Conservation (phyloP, 768 basidiomycete species). For the Xerocomellus chrysenteron region DNA sequence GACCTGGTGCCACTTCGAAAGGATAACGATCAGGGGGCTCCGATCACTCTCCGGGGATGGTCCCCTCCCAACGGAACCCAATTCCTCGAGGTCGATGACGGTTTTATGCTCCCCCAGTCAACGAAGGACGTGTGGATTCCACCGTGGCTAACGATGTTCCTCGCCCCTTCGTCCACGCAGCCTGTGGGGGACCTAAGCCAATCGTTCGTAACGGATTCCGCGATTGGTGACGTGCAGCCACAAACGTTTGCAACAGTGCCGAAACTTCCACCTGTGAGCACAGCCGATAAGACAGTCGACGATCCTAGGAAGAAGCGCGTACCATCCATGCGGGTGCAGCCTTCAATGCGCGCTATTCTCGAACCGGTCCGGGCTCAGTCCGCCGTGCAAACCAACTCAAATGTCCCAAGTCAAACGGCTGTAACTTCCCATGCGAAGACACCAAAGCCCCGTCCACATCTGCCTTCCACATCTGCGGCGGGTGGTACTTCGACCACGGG, state of each 20-base stretch:
- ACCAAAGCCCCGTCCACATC: conserved; percentile 3
- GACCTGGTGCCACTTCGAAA: background rate
- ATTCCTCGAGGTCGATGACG: conserved; percentile 25
- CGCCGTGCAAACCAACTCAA: background rate
- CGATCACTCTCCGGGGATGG: conserved; percentile 25
- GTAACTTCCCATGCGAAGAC: background rate
- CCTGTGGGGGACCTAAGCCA: background rate
- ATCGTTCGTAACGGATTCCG: background rate
- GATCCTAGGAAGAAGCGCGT: background rate
- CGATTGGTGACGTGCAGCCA: background rate
- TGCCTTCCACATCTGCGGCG: background rate
- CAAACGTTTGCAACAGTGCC: background rate
- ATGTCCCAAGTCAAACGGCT: background rate
- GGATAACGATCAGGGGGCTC: background rate
- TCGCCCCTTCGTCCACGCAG: background rate
- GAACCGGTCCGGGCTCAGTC: conserved; percentile 2
- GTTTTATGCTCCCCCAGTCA: conserved; percentile 10
- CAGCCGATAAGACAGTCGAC: background rate
- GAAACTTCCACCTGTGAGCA: background rate
- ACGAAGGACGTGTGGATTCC: background rate
- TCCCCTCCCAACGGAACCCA: conserved; percentile 24
- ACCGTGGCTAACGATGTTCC: conserved; percentile 6
- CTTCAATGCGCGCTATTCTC: background rate
- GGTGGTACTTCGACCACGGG: background rate
- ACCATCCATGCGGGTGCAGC: background rate